Base-by-base conservation (phyloP, 805 yeast genomes). In the Wickerhamiella hasegawae region DNA sequence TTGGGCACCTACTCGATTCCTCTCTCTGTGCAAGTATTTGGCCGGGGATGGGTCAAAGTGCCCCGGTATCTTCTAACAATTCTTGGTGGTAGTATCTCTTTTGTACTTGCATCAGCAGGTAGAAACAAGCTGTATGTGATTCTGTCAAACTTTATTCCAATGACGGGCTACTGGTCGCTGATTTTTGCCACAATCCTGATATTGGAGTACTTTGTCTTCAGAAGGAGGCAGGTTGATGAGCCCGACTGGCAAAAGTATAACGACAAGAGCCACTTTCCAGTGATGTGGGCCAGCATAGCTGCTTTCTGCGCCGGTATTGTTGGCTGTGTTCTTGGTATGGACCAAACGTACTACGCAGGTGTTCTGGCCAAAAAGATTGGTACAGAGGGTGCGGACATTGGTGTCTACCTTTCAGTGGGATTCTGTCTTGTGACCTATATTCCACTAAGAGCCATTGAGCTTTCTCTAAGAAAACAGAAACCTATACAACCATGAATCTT, bases 1-100 rank as follows among this genome's bases (percentile, higher is more conserved):
- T 95, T 95, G 58, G 84, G 83, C 65, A 75, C 83, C 78, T 85
- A 85, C 65, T 81, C 96, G 18, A 71, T 83, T 49, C 85, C 83
- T 28, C 66, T 85, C 52, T 75, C 84, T 45, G 83, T 84, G 24
- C 96, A 85, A 62, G 73, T 90, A 30, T 61, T 79, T 48, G 79
- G 87, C 79, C 71, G 78, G 38, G 72, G 71, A 43, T 69, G 84
- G 51, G 65, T 73, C 29, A 69, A 64, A 51, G 63, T 85, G 40
- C 96, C 95, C 51, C 73, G 95, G 66, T 68, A 77, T 34, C 45
- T 74, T 33, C 84, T 94, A 94, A 76, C 94, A 28, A 46, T 79
- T 32, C 54, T 63, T 36, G 93, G 85, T 51, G 78, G 81, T 58
- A 73, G 68, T 43, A 69, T 72, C 32, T 72, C 87, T 24, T 67